Evolutionary conservation across 192 early-diverging fungal species (phyloP).

Genomic region (Coemansia sp.): DNA sequence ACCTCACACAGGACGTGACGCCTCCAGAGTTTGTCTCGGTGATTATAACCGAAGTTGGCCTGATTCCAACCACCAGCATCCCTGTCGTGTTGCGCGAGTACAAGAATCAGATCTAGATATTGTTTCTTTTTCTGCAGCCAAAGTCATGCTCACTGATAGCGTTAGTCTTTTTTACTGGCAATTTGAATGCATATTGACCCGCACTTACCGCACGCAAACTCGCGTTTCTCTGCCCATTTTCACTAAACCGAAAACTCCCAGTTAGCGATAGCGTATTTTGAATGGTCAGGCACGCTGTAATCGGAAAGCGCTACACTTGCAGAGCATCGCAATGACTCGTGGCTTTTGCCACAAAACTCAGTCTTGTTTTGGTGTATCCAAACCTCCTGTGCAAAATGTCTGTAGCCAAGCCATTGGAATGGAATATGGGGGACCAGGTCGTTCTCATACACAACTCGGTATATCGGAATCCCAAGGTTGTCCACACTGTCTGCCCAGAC

Average conservation of each 20-base stretch:
- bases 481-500: slow-evolving; percentile 40
- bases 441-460: slow-evolving; percentile 41
- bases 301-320: slow-evolving; percentile 19
- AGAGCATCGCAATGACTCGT: slow-evolving; percentile 34
- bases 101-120: slow-evolving; percentile 34
- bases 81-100: slow-evolving; percentile 68
- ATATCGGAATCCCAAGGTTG: slow-evolving; percentile 23
- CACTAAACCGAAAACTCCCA: slow-evolving; percentile 24
- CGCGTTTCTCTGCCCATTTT: neutral
- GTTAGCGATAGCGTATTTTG: slow-evolving; percentile 28
- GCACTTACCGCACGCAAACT: neutral
- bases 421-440: slow-evolving; percentile 54
- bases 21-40: slow-evolving; percentile 90
- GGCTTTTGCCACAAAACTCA: slow-evolving; percentile 32
- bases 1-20: slow-evolving; percentile 92
- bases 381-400: slow-evolving; percentile 46
- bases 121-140: neutral
- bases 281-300: slow-evolving; percentile 46
- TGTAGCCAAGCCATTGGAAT: slow-evolving; percentile 52
- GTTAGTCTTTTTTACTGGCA: neutral
- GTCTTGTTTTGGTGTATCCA: slow-evolving; percentile 48
- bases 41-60: slow-evolving; percentile 88
- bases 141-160: too few relatives aligned
- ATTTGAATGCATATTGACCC: neutral
- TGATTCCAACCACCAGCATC: slow-evolving; percentile 87